A percentile compares a stretch with the other conserved stretches of the same genome.
phyloP scores from a whole-genome alignment of 2,329 filamentous ascomycete genomes.

The Emergomyces africanus region DNA sequence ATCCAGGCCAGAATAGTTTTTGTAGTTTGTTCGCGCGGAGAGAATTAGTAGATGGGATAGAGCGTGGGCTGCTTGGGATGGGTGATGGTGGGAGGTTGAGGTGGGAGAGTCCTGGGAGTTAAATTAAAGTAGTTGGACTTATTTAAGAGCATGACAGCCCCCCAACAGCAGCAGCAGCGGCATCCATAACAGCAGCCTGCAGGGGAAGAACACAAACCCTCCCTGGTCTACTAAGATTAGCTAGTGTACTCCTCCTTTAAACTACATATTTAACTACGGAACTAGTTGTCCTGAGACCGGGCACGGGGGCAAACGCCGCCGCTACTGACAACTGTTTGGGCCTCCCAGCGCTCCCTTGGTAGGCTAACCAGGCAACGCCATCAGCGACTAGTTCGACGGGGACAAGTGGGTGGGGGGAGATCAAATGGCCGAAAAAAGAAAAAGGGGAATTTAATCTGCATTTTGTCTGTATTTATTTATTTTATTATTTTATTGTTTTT shows the following conservation, averaged over 20 bases:
- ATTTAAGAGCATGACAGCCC: background rate
- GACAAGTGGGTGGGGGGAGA: background rate
- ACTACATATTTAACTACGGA: too few relatives aligned
- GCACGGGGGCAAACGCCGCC: background rate
- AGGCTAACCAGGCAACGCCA: background rate
- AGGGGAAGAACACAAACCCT: background rate
- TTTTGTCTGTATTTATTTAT: background rate
- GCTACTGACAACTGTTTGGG: background rate
- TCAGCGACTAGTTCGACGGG: background rate
- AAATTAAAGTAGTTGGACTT: slow-evolving; percentile 1
- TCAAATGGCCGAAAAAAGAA: background rate
- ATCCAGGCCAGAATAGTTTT: slow-evolving; percentile 6
- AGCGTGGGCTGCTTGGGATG: background rate
- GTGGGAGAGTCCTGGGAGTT: background rate
- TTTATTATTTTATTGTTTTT: background rate
- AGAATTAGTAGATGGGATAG: background rate
- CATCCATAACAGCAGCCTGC: background rate
- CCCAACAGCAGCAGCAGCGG: too few relatives aligned
- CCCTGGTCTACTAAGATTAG: background rate
- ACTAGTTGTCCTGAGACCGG: background rate
- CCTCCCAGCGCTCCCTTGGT: background rate
- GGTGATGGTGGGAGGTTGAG: background rate
- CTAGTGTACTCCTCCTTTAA: background rate
- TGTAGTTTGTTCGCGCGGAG: background rate
- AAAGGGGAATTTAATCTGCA: background rate